phyloP scores from a whole-genome alignment of 495 filamentous ascomycete species.

The Geopyxis carbonaria region DNA sequence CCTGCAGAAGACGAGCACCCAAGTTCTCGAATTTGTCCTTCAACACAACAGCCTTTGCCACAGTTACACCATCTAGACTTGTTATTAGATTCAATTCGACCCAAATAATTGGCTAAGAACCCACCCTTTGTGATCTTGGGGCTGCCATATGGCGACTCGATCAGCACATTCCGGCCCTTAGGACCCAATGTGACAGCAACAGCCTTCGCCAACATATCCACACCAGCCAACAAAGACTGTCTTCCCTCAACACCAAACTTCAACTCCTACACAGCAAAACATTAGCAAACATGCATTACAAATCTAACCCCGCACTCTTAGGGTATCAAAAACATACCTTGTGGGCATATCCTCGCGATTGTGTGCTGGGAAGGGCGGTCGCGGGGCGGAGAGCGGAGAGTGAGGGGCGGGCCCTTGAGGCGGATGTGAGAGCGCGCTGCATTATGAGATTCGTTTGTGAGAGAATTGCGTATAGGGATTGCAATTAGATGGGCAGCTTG shows the following conservation, averaged over 20 bases:
- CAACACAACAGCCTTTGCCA: constrained; percentile 55
- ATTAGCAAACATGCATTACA: too few species aligned
- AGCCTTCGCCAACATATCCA: constrained; percentile 90
- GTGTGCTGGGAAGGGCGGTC: constrained; percentile 13
- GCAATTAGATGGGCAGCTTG: background rate
- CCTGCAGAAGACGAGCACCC: constrained; percentile 86
- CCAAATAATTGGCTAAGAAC: constrained; percentile 26
- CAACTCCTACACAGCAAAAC: constrained; percentile 52
- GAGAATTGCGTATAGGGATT: background rate
- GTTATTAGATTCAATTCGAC: background rate
- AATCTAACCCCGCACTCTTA: too few species aligned
- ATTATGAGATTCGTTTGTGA: constrained; percentile 11
- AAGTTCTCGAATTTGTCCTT: constrained; percentile 99
- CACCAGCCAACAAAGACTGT: constrained; percentile 74
- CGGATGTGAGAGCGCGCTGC: constrained; percentile 25
- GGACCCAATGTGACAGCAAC: constrained; percentile 93
- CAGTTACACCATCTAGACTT: constrained; percentile 22
- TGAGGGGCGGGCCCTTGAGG: constrained; percentile 16
- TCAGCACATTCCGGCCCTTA: constrained; percentile 95
- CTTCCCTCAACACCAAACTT: constrained; percentile 96
- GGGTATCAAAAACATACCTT: constrained; percentile 25
- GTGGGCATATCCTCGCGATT: constrained; percentile 23
- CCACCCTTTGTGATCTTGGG: constrained; percentile 99
- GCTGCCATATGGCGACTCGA: constrained; percentile 92
- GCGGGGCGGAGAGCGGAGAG: constrained; percentile 10